Evolutionary conservation across 495 filamentous ascomycete species (phyloP), one percentile per base, ranked within the genome.

Genomic region (Penicillium subrubescens): DNA sequence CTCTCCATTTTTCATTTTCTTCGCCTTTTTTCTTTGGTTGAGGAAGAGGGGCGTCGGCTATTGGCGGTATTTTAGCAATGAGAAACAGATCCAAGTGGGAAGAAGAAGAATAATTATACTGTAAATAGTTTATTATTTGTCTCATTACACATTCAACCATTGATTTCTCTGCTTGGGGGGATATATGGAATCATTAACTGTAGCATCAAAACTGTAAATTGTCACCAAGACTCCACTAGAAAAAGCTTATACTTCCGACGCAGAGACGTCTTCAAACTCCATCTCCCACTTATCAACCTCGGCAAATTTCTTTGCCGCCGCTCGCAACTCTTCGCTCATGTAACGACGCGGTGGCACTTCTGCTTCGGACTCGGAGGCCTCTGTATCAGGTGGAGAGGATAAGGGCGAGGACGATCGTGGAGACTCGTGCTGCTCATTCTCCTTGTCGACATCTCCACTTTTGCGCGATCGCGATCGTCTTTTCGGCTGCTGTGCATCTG

Each of bases 271-370:
- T 72, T 92, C 89, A 81, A 89, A 92, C 61, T 90, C 89, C 83
- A 92, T 81, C 65, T 90, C 75, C 88, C 88, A 91, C 63, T 84
- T 71, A 77, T 92, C 89, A 39, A 92, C 80, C 69, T 90, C 86
- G 37, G 82, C 79, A 71, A 92, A 92, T 64, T 90, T 90, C 65
- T 75, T 64, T 29, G 73, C 73, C 64, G 74, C 75, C 12, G 67
- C 65, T 53, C 71, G 75, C 60, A 77, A 71, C 65, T 80, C 82
- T 53, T 73, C 75, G 52, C 80, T 82, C 29, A 71, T 46, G 44
- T 62, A 59, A 37, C 65, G 71, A 10, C 71, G 67, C 21, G 44
- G 39, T 15, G 62, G 65, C 0, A 61, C 60, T 27, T 57, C 55
- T 11, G 65, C 61, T 11, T 77, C 77, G 2, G 72, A 71, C 39